phyloP scores from a whole-genome alignment of 2,329 filamentous ascomycete species.

The Aspergillus carbonarius region DNA sequence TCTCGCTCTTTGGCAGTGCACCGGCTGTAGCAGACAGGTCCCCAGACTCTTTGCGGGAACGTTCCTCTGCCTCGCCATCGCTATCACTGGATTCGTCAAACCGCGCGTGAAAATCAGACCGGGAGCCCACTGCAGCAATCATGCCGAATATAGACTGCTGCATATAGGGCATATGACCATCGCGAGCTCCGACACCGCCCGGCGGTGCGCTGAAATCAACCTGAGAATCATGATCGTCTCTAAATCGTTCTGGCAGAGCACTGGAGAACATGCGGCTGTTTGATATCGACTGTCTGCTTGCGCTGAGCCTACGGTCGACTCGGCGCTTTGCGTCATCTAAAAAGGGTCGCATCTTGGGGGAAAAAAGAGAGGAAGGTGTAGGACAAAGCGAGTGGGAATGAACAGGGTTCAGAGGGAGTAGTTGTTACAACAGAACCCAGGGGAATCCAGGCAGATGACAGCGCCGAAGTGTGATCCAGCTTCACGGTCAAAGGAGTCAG shows the following conservation, averaged over 20 bases:
- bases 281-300: constrained; percentile 44
- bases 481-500: constrained; percentile 9
- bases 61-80: constrained; percentile 53
- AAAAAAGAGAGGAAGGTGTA: neutral
- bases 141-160: constrained; percentile 94
- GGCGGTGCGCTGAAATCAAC: constrained; percentile 61
- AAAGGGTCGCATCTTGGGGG: constrained; percentile 33
- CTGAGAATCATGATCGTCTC: constrained; percentile 59
- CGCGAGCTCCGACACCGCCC: constrained; percentile 34
- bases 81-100: constrained; percentile 85
- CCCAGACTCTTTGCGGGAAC: constrained; percentile 17
- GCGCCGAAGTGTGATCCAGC: constrained; percentile 5
- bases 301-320: constrained; percentile 41
- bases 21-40: constrained; percentile 9
- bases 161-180: constrained; percentile 63
- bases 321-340: constrained; percentile 45
- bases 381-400: constrained; percentile 1
- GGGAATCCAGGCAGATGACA: constrained; percentile 12
- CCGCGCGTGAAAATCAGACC: constrained; percentile 75
- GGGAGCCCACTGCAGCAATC: constrained; percentile 82
- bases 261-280: constrained; percentile 47
- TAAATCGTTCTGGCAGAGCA: constrained; percentile 58
- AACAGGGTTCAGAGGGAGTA: neutral
- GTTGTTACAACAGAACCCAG: neutral
- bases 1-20: constrained; percentile 1